Percentiles rank a stretch among this genome's conserved stretches.
These are phyloP conservation scores for Rhododendron ferrugineum DNA, from an alignment of 148 eudicot species.

Conservation along the genomic window DNA sequence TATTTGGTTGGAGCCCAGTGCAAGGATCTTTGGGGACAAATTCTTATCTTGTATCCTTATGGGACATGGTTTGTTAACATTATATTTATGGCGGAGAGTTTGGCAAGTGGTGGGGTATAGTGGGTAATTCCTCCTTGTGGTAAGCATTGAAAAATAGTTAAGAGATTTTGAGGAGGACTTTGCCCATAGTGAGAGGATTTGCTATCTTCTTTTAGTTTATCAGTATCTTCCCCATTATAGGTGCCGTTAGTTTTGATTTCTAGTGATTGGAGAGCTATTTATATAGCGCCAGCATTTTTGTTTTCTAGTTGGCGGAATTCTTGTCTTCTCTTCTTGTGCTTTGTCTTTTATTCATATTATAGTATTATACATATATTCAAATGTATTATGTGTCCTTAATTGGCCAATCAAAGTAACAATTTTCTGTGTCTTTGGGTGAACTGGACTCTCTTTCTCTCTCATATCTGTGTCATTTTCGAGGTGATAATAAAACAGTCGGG, in stretches of 20 bases:
- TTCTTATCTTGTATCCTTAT: too few relatives aligned
- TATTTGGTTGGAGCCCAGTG: not conserved
- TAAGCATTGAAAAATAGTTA: not conserved
- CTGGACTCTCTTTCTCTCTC: too few relatives aligned
- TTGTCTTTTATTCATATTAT: not conserved
- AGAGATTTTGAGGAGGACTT: not conserved
- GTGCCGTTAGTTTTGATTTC: not conserved
- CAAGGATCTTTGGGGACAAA: not conserved
- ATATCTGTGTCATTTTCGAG: too few relatives aligned
- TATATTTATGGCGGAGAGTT: too few relatives aligned
- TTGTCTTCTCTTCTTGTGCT: not conserved
- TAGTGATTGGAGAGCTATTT: not conserved
- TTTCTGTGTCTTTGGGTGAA: too few relatives aligned
- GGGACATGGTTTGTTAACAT: too few relatives aligned
- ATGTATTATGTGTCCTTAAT: not conserved
- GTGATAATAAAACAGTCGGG: too few relatives aligned
- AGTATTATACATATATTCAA: too few relatives aligned
- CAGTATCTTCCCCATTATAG: not conserved
- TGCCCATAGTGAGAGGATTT: not conserved
- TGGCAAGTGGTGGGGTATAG: too few relatives aligned
- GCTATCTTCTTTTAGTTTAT: not conserved
- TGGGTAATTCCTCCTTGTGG: too few relatives aligned
- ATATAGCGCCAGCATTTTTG: not conserved
- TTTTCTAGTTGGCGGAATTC: not conserved
- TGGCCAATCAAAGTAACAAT: not conserved